These are phyloP conservation scores for Tieghemostelium lacteum DNA, from an alignment of 78 protist species.

Conservation along the genomic window DNA sequence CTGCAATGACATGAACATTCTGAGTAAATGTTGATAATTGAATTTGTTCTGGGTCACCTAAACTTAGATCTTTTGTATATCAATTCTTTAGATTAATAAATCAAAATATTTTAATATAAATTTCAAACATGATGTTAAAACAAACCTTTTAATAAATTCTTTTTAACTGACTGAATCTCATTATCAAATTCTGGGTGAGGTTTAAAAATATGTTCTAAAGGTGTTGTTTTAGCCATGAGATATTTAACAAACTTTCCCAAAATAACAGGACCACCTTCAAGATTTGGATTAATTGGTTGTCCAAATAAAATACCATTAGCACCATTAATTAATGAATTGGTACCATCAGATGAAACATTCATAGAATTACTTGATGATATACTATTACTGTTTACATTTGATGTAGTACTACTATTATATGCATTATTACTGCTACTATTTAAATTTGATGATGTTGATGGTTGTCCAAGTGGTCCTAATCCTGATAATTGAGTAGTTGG, in stretches of 20 bases:
- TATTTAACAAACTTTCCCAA: constrained; percentile 22
- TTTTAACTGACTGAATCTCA: constrained; percentile 42
- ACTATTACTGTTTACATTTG: background rate
- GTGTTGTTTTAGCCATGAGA: constrained; percentile 9
- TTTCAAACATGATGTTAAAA: background rate
- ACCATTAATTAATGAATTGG: background rate
- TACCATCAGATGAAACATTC: background rate
- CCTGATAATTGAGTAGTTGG: background rate
- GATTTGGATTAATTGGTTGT: constrained; percentile 28
- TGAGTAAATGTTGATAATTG: constrained; percentile 55
- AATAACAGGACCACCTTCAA: constrained; percentile 37
- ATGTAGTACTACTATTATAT: background rate
- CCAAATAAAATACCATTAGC: constrained; percentile 9
- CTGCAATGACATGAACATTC: constrained; percentile 52
- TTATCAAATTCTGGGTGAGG: constrained; percentile 26
- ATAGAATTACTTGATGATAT: background rate
- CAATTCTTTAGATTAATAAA: background rate
- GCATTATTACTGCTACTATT: background rate
- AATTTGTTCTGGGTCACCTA: constrained; percentile 61
- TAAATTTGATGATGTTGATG: background rate
- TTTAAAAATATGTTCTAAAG: constrained; percentile 32
- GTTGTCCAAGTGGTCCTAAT: background rate
- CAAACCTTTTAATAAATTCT: constrained; percentile 64
- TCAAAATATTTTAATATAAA: background rate
- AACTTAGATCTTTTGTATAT: constrained; percentile 14